Base-by-base conservation (phyloP, 2,329 filamentous ascomycete species). In the Stromatinia cepivora region DNA sequence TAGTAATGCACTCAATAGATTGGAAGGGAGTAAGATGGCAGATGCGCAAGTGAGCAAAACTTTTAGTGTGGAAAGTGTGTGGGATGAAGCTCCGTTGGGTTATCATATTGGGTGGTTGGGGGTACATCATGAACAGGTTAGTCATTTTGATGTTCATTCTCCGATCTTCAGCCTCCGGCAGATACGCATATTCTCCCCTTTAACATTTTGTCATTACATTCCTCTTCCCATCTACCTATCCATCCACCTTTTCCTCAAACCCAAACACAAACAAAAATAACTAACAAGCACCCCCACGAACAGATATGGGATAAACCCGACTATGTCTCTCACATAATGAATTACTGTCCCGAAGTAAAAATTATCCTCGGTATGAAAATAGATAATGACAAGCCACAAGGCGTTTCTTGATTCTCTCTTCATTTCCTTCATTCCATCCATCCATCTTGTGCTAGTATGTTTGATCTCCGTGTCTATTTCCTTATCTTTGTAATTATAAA, bases 291-390 rank as follows among this genome's bases (percentile, higher is more conserved):
- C 76, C 2, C 73, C 79, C 25, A 80, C 78, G 10, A 2, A 6
- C 20, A 75, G 3, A 81, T 86, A 22, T 87, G 85, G 85, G 81
- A 81, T 69, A 77, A 83, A 63, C 77, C 76, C 2, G 74, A 73
- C 1, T 79, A 81, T 70, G 79, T 85, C 46, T 80, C 82, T 72
- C 76, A 80, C 66, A 85, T 86, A 34, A 84, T 86, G 71, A 79
- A 83, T 25, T 87, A 87, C 77, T 87, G 86, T 71, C 86, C 85
- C 1, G 85, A 87, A 76, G 76, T 87, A 28, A 82, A 80, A 72
- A 79, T 87, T 75, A 83, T 86, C 70, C 81, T 87, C 80, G 81
- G 84, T 54, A 87, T 87, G 85, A 86, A 85, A 76, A 77, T 86
- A 15, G 82, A 85, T 17, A 68, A 56, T 54, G 66, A 68, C 9